These are phyloP conservation scores for Candida suzukii DNA, from an alignment of 805 yeast species.

Conservation along the genomic window DNA sequence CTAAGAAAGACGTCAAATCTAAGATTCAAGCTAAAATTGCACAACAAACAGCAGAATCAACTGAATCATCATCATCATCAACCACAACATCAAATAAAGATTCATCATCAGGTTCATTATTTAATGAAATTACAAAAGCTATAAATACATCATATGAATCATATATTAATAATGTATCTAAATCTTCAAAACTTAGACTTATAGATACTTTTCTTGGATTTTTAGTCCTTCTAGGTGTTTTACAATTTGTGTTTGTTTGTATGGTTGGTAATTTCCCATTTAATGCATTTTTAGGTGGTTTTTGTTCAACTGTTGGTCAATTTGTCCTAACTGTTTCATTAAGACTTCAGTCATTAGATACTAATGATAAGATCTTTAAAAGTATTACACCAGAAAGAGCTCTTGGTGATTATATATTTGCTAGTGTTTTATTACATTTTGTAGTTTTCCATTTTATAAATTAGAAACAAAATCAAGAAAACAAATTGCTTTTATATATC, in stretches of 20 bases:
- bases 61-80: not conserved
- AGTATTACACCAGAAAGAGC: conserved; percentile 41
- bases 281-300: conserved; percentile 94
- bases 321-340: conserved; percentile 82
- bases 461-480: too few relatives aligned
- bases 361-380: conserved; percentile 13
- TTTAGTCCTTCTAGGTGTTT: conserved; percentile 62
- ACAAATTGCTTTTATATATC: too few relatives aligned
- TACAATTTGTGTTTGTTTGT: conserved; percentile 74
- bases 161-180: conserved; percentile 23
- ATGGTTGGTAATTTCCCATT: conserved; percentile 89
- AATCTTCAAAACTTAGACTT: conserved; percentile 42
- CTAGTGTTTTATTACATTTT: conserved; percentile 84
- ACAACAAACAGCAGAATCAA: not conserved
- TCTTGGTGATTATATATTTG: conserved; percentile 82
- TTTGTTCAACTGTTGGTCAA: conserved; percentile 88
- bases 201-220: conserved; percentile 75
- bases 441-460: conserved; percentile 87
- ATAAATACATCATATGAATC: conserved; percentile 22
- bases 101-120: conserved; percentile 6
- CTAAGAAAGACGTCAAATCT: conserved; percentile 29
- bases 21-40: not conserved
- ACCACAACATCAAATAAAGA: conserved; percentile 3
- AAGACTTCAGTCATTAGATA: conserved; percentile 57
- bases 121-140: conserved; percentile 25